Evolutionary conservation across 176 grass and related monocot species (phyloP).

Genomic region (Musa schizocarpa): DNA sequence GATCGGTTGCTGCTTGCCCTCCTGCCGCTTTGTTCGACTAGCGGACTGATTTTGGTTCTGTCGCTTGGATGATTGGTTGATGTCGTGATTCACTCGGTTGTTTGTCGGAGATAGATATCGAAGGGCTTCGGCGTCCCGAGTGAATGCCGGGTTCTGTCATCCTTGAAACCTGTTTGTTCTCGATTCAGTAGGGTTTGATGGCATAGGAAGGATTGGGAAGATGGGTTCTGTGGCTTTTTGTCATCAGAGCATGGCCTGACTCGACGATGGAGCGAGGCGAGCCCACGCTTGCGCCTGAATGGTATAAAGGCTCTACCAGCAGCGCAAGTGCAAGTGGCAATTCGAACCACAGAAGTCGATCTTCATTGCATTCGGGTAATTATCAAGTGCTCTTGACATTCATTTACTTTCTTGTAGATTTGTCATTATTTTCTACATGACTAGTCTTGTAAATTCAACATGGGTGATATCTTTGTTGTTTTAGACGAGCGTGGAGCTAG

Average conservation of each 20-base stretch:
- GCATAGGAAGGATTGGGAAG: too few relatives aligned
- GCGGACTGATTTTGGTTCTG: not conserved
- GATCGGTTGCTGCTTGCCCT: not conserved
- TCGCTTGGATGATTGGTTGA: not conserved
- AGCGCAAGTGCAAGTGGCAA: not conserved
- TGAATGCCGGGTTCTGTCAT: conserved; percentile 5
- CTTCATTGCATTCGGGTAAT: conserved; percentile 8
- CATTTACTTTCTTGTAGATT: not conserved
- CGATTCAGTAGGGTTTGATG: not conserved
- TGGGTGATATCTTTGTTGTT: not conserved
- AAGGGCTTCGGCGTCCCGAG: not conserved
- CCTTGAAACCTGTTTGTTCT: not conserved
- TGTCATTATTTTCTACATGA: not conserved
- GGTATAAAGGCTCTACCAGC: conserved; percentile 1
- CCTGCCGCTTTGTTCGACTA: not conserved
- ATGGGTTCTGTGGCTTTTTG: not conserved
- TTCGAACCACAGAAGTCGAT: not conserved
- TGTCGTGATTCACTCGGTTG: not conserved
- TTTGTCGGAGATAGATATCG: not conserved
- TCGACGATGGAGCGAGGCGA: conserved; percentile 3
- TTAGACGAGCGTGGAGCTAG: not conserved
- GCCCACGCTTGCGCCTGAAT: conserved; percentile 4
- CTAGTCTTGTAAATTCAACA: not conserved
- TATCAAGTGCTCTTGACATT: not conserved
- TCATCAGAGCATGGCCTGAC: not conserved